Evolutionary conservation across 2,329 filamentous ascomycete genomes (phyloP).

Genomic region (Penicillium thymicola): DNA sequence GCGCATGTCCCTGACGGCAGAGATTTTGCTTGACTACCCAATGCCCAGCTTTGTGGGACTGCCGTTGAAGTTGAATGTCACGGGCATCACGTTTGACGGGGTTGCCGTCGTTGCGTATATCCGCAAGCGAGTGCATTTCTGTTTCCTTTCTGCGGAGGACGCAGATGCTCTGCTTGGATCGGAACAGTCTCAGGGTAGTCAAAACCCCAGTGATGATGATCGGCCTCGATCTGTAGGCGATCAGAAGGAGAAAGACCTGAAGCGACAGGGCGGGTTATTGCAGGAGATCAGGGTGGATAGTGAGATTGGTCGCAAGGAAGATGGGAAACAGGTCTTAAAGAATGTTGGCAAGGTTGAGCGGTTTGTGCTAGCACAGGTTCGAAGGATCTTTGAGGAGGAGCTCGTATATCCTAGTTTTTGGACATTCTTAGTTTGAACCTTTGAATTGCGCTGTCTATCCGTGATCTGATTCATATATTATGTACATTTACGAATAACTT

Average conservation of each 20-base stretch:
- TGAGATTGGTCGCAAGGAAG: conserved; percentile 90
- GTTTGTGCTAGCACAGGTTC: conserved; percentile 93
- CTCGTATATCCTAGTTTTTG: conserved; percentile 98
- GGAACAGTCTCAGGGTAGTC: conserved; percentile 35
- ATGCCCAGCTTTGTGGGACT: conserved; percentile 98
- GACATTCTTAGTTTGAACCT: conserved; percentile 79
- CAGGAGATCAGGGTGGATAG: conserved; percentile 96
- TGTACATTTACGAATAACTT: conserved; percentile 19
- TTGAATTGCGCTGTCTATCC: background rate
- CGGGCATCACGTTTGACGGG: conserved; percentile 90
- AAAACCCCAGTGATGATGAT: conserved; percentile 26
- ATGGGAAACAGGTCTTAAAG: conserved; percentile 90
- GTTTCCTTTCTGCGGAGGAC: conserved; percentile 90
- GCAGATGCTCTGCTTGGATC: conserved; percentile 69
- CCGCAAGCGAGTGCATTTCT: conserved; percentile 83
- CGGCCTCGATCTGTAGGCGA: conserved; percentile 36
- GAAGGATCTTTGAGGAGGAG: conserved; percentile 96
- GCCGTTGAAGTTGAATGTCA: conserved; percentile 90
- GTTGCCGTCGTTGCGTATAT: conserved; percentile 91
- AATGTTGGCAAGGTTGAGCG: conserved; percentile 98
- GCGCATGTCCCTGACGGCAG: conserved; percentile 82
- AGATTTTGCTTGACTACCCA: conserved; percentile 94
- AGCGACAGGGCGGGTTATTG: conserved; percentile 68
- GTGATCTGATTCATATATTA: conserved; percentile 6
- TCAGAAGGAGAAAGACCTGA: conserved; percentile 53